A percentile compares a stretch with the other conserved stretches of the same genome.
Conservation (phyloP, 148 eudicot genomes). For the Diospyros lotus region DNA sequence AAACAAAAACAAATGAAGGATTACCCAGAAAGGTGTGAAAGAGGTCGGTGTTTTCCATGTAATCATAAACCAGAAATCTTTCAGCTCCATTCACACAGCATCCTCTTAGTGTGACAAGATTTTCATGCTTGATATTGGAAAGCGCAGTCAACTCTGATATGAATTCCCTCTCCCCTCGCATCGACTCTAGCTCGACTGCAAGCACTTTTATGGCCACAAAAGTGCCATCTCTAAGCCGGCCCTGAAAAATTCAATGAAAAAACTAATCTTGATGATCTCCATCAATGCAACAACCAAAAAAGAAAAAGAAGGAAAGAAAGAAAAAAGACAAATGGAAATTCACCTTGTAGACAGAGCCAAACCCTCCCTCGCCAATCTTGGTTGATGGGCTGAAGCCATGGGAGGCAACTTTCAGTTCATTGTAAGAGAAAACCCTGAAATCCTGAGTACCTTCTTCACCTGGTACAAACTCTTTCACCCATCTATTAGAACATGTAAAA, state of each 20-base stretch:
- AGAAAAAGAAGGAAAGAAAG: neutral
- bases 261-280: neutral
- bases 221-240: conserved; percentile 47
- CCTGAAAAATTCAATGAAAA: conserved; percentile 29
- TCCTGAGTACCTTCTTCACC: conserved; percentile 12
- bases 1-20: neutral
- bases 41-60: conserved; percentile 65
- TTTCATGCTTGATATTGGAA: conserved; percentile 52
- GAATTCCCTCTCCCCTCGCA: conserved; percentile 70
- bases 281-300: neutral
- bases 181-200: conserved; percentile 48
- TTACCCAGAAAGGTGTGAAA: conserved; percentile 54
- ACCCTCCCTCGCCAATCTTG: conserved; percentile 65
- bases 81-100: conserved; percentile 61
- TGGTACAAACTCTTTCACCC: neutral
- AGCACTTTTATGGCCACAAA: conserved; percentile 64
- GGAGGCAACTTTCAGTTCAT: conserved; percentile 49
- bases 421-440: conserved; percentile 22
- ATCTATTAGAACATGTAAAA: neutral
- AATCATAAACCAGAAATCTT: conserved; percentile 55
- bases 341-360: conserved; percentile 67
- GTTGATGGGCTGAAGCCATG: conserved; percentile 34
- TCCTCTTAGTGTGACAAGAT: conserved; percentile 59
- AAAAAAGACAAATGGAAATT: neutral
- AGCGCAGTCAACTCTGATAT: conserved; percentile 58